A percentile compares a stretch with the other conserved stretches of the same genome.
Conservation (phyloP, 108 stramenopile species). For the Chaetoceros tenuissimus region DNA sequence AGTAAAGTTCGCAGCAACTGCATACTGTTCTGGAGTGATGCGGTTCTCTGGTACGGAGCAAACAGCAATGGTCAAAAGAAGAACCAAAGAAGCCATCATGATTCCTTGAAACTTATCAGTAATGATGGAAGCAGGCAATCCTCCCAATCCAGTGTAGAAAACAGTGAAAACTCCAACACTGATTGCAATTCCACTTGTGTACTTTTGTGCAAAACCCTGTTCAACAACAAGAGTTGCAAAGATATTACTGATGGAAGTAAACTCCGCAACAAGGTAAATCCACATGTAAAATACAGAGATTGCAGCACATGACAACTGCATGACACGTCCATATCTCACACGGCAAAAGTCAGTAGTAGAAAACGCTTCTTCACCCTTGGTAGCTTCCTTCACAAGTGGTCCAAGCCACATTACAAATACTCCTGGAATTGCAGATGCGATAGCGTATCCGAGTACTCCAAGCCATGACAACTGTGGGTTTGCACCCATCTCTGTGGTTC, state of each 20-base stretch:
- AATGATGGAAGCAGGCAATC: conserved; percentile 59
- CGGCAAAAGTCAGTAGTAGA: conserved; percentile 58
- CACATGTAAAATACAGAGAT: conserved; percentile 75
- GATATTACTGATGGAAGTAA: conserved; percentile 61
- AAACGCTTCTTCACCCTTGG: conserved; percentile 43
- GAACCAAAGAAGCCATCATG: conserved; percentile 44
- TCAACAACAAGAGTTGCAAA: conserved; percentile 27
- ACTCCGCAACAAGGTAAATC: conserved; percentile 68
- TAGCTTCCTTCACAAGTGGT: conserved; percentile 26
- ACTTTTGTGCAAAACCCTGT: conserved; percentile 1
- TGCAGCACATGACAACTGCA: conserved; percentile 49
- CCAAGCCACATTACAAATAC: conserved; percentile 41
- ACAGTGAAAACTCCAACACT: conserved; percentile 47
- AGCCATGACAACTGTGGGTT: conserved; percentile 50
- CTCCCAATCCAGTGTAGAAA: conserved; percentile 57
- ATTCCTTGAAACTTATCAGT: conserved; percentile 73
- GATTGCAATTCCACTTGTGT: conserved; percentile 42
- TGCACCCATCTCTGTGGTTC: conserved; percentile 66
- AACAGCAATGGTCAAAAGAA: conserved; percentile 55
- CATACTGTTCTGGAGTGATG: conserved; percentile 45
- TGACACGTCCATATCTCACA: conserved; percentile 60
- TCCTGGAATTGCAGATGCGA: conserved; percentile 49
- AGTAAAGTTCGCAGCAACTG: conserved; percentile 53
- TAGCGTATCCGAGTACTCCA: conserved; percentile 66
- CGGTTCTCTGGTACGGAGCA: conserved; percentile 37